These are phyloP conservation scores for Cytospora mali DNA, from an alignment of 2,329 filamentous ascomycete genomes.

Conservation along the genomic window DNA sequence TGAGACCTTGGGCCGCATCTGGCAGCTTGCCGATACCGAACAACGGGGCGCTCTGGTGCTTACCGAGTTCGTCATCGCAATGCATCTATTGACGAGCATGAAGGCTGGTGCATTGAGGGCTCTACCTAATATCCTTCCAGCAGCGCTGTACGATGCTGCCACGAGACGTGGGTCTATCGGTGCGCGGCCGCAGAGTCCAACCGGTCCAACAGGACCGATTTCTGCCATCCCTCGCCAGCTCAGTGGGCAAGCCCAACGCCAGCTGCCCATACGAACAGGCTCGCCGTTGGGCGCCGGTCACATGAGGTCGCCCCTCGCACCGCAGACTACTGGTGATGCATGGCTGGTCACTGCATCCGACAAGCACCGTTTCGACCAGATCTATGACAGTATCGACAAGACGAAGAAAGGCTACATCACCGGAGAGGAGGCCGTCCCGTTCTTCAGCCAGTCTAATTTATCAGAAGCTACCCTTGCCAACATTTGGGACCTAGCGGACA, in stretches of 20 bases:
- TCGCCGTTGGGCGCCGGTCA: slow-evolving; percentile 52
- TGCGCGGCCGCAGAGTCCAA: slow-evolving; percentile 52
- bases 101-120: slow-evolving; percentile 80
- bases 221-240: slow-evolving; percentile 81
- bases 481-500: slow-evolving; percentile 96
- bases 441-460: slow-evolving; percentile 90
- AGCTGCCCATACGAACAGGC: slow-evolving; percentile 63
- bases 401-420: slow-evolving; percentile 80
- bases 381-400: slow-evolving; percentile 84
- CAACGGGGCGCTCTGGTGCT: slow-evolving; percentile 83
- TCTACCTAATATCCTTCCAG: slow-evolving; percentile 78
- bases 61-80: slow-evolving; percentile 96
- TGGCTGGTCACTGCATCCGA: slow-evolving; percentile 85
- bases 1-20: slow-evolving; percentile 90
- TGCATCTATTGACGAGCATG: slow-evolving; percentile 93
- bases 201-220: slow-evolving; percentile 52
- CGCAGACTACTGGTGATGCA: slow-evolving; percentile 54
- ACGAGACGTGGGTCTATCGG: slow-evolving; percentile 63
- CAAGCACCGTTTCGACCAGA: slow-evolving; percentile 83
- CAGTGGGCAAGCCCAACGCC: slow-evolving; percentile 58
- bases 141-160: slow-evolving; percentile 88
- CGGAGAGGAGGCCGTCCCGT: slow-evolving; percentile 90
- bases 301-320: slow-evolving; percentile 47
- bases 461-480: slow-evolving; percentile 87
- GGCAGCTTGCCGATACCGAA: slow-evolving; percentile 92